Evolutionary conservation across 768 basidiomycete genomes (phyloP).

Genomic region (Scleroderma citrinum): DNA sequence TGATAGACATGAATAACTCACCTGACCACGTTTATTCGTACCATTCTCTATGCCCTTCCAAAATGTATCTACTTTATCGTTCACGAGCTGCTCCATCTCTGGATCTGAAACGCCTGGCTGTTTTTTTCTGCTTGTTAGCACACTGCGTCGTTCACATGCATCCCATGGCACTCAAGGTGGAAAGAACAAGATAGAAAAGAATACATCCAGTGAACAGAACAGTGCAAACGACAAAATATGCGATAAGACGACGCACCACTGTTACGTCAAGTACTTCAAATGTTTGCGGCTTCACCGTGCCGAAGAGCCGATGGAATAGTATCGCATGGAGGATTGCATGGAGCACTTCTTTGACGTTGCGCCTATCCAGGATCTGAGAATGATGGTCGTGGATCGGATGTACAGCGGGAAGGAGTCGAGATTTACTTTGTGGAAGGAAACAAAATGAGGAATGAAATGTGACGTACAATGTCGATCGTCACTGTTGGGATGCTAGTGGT

Average conservation of each 20-base stretch:
- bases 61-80: constrained; percentile 71
- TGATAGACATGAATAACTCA: no score
- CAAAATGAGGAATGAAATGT: no score
- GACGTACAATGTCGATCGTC: not conserved
- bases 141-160: not conserved
- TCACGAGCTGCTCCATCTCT: constrained; percentile 64
- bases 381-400: not conserved
- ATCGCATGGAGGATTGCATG: constrained; percentile 75
- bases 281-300: constrained; percentile 67
- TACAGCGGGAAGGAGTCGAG: not conserved
- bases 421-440: not conserved
- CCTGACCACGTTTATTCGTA: constrained; percentile 63
- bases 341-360: constrained; percentile 66
- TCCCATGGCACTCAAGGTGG: not conserved
- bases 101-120: constrained; percentile 77
- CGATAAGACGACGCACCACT: constrained; percentile 47
- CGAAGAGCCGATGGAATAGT: constrained; percentile 79
- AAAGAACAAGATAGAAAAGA: not conserved
- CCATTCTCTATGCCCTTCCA: constrained; percentile 71
- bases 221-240: not conserved
- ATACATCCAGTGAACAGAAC: not conserved
- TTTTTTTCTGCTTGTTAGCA: not conserved
- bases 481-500: not conserved
- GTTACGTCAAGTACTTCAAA: constrained; percentile 82
- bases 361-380: constrained; percentile 62